phyloP scores from a whole-genome alignment of 345 rosid species.

The Psidium friedrichsthalianum region DNA sequence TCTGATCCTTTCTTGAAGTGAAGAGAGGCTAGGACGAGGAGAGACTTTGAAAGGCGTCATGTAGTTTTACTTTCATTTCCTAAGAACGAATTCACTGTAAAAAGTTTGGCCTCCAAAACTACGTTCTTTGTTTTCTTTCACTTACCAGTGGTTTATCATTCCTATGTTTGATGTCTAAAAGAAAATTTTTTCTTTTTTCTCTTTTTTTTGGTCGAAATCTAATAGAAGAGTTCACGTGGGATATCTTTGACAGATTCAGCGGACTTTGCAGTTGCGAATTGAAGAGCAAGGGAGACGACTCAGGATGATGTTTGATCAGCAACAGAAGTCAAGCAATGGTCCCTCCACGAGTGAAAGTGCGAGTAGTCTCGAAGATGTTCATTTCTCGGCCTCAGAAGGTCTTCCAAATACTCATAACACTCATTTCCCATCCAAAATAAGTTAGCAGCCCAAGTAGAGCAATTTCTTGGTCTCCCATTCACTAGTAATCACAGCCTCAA shows the following conservation, averaged over 20 bases:
- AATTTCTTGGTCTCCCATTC: not conserved
- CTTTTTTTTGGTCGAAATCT: not conserved
- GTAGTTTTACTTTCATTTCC: not conserved
- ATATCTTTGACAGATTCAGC: constrained; percentile 41
- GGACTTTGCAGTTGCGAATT: constrained; percentile 62
- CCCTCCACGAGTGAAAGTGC: constrained; percentile 16
- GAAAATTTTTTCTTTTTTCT: too few relatives aligned
- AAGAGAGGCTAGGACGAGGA: not conserved
- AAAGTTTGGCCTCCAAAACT: not conserved
- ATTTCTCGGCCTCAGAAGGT: constrained; percentile 30
- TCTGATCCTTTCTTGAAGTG: not conserved
- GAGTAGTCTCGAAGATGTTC: constrained; percentile 29
- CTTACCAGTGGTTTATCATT: not conserved
- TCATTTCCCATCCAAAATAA: constrained; percentile 49
- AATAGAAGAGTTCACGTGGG: not conserved
- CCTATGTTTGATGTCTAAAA: not conserved
- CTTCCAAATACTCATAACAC: constrained; percentile 27
- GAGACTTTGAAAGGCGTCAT: not conserved
- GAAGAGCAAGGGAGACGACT: constrained; percentile 88
- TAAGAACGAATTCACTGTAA: not conserved
- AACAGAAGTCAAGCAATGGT: constrained; percentile 37
- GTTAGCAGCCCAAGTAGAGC: constrained; percentile 15
- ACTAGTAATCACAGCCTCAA: not conserved
- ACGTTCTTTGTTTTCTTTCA: not conserved
- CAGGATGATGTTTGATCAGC: constrained; percentile 73